Conservation (phyloP, 768 basidiomycete genomes). For the Kwoniella sp. region DNA sequence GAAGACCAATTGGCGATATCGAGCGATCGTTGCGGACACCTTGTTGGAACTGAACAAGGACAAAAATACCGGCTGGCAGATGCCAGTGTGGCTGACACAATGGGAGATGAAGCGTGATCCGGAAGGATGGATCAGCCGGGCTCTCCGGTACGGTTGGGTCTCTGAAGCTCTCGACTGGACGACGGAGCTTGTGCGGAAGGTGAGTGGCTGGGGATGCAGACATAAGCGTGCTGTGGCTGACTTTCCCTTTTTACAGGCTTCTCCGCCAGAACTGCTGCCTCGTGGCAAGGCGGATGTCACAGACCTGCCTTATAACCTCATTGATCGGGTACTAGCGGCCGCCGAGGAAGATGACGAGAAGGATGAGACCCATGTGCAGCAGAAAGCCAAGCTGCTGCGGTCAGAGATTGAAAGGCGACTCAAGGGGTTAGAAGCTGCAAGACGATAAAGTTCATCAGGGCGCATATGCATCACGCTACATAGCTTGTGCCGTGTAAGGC, state of each 20-base stretch:
- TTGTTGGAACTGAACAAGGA: constrained; percentile 62
- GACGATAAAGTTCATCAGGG: neutral
- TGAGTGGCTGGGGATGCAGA: constrained; percentile 46
- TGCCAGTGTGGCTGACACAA: constrained; percentile 80
- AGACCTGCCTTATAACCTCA: constrained; percentile 30
- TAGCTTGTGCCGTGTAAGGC: too few species aligned
- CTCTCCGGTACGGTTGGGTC: constrained; percentile 72
- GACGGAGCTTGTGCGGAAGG: constrained; percentile 67
- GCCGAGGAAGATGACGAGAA: constrained; percentile 33
- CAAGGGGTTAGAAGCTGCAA: constrained; percentile 3
- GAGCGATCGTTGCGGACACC: constrained; percentile 70
- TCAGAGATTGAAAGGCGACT: constrained; percentile 19
- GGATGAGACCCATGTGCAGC: constrained; percentile 25
- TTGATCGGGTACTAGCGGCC: constrained; percentile 37
- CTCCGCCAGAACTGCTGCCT: constrained; percentile 37
- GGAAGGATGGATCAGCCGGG: constrained; percentile 75
- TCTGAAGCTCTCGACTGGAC: constrained; percentile 72
- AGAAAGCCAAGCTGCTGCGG: constrained; percentile 21
- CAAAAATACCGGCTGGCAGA: constrained; percentile 41
- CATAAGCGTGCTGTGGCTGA: too few species aligned
- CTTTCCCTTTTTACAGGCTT: constrained; percentile 13
- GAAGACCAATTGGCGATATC: constrained; percentile 70
- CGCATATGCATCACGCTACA: constrained; percentile 3
- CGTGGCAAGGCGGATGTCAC: constrained; percentile 12
- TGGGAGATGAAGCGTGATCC: constrained; percentile 55